Evolutionary conservation across 2,329 filamentous ascomycete species (phyloP).

Genomic region (Coniochaeta prunicola): DNA sequence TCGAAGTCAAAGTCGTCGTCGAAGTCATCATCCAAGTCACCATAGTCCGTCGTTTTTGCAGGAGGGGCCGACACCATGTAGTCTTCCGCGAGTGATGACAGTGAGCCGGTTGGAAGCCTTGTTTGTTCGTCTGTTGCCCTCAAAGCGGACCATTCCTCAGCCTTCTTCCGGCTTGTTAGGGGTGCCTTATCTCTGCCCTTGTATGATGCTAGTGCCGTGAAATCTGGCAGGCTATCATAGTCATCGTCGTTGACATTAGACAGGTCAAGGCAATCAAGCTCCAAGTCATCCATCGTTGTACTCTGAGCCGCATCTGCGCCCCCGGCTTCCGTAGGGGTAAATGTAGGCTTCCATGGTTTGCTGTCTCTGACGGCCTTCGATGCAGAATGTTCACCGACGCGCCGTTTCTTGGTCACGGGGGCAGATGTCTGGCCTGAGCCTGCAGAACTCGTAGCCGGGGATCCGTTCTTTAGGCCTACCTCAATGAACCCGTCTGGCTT

Average conservation of each 20-base stretch:
- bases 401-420: background rate
- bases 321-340: background rate
- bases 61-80: background rate
- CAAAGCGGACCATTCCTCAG: background rate
- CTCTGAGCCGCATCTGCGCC: background rate
- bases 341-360: background rate
- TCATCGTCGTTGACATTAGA: conserved; percentile 4
- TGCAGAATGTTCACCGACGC: background rate
- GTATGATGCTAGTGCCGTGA: background rate
- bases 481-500: conserved; percentile 10
- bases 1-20: background rate
- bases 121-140: background rate
- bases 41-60: background rate
- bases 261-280: conserved; percentile 10
- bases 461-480: background rate
- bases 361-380: background rate
- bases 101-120: background rate
- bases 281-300: background rate
- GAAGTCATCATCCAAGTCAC: background rate
- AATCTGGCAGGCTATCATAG: background rate
- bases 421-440: background rate
- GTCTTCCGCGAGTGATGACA: background rate
- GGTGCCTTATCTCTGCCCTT: background rate
- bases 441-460: background rate
- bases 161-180: background rate